Evolutionary conservation across 2,329 filamentous ascomycete genomes (phyloP), one percentile per base, ranked within the genome.

Genomic region (Daldinia eschscholtzii): DNA sequence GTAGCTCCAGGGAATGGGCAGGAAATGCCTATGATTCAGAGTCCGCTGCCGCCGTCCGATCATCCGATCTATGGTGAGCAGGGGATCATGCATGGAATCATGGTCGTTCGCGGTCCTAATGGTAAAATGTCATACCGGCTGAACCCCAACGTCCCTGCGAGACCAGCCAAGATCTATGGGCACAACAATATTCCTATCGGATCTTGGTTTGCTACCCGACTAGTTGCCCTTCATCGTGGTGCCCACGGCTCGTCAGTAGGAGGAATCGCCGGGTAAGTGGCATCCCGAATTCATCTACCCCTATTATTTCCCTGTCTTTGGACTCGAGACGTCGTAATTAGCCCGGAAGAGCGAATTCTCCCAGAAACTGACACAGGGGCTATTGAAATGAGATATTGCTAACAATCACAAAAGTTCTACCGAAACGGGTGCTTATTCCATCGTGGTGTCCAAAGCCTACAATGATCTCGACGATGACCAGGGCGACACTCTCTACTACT

Each of bases 51-150:
- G 6, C 9, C 71, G 1, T 35, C 35, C 2, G 64, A 72, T 9
- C 68, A 76, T 53, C 74, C 74, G 0, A 60, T 75, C n/a, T 77
- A 70, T 33, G 74, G 74, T 7, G 33, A 56, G 1, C 18, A 37
- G 0, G 76, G 76, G 0, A 75, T 78, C 9, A 74, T 77, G 74
- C 55, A 76, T 39, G 76, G 76, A 2, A 64, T 77, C 13, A 56
- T 73, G 28, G 52, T 59, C 2, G 18, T 60, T 15, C 67, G 61
- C 0, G 53, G 64, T 13, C 6, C 18, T 12, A 64, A 39, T 2
- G 70, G 65, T 9, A 59, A 60, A 10, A 71, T 58, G n/a, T 55
- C 55, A 0, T 75, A 76, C 41, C 67, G 65, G 2, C 42, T 77
- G 0, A 72, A 77, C 30, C 64, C 66, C 0, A 42, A 57, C 9